Conservation (phyloP, 2,329 filamentous ascomycete genomes). For the Furcasterigmium furcatum region DNA sequence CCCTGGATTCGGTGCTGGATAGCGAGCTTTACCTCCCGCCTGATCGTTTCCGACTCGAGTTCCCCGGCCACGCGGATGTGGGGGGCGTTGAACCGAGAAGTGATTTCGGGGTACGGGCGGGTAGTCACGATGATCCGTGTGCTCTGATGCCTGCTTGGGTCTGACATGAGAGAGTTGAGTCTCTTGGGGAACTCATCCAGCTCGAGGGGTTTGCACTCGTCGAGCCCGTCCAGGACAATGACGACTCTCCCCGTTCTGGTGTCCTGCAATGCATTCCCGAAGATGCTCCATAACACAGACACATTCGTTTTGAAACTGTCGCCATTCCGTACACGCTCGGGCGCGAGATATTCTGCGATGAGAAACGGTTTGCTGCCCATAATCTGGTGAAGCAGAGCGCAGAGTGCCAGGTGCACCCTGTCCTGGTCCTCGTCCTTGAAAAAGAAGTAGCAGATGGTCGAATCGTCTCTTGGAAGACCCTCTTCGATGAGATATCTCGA, state of each 20-base stretch:
- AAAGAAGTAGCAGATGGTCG: constrained; percentile 8
- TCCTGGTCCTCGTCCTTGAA: constrained; percentile 7
- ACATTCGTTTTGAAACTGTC: no score
- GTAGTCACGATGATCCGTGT: not conserved
- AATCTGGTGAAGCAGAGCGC: constrained; percentile 5
- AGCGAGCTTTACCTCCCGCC: not conserved
- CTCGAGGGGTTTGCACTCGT: constrained; percentile 6
- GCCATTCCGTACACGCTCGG: no score
- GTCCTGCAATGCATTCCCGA: no score
- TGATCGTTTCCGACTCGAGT: not conserved
- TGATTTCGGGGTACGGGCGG: no score
- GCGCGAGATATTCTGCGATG: no score
- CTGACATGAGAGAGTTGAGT: not conserved
- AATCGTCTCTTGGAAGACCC: not conserved
- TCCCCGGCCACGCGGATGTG: not conserved
- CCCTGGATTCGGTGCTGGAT: constrained; percentile 1
- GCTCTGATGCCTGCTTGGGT: not conserved
- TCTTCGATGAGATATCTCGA: constrained; percentile 4
- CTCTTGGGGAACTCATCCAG: not conserved
- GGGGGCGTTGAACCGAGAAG: no score
- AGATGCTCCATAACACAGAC: no score
- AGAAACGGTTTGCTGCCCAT: not conserved
- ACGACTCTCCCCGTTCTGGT: no score
- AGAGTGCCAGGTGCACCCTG: constrained; percentile 1
- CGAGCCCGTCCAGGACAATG: constrained; percentile 8